A percentile compares a stretch with the other conserved stretches of the same genome.
Evolutionary conservation across 345 rosid genomes (phyloP).

Genomic region (Chamaenerion angustifolium): DNA sequence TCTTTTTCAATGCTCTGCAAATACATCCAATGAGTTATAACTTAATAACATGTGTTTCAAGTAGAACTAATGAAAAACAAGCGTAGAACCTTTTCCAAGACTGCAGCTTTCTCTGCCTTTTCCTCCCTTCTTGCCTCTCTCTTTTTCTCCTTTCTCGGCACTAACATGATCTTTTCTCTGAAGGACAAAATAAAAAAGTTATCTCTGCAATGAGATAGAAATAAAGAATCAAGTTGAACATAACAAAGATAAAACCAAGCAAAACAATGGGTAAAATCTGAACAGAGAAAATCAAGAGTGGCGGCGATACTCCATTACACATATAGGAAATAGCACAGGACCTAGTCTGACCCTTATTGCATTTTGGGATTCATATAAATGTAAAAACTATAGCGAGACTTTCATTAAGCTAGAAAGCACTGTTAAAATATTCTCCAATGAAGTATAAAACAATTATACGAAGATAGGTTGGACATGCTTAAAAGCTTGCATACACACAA

Average conservation of each 20-base stretch:
- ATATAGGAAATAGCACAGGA: neutral
- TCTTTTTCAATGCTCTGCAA: slow-evolving; percentile 75
- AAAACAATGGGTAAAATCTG: too few relatives aligned
- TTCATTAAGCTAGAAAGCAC: too few relatives aligned
- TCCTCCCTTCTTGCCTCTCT: slow-evolving; percentile 77
- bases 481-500: neutral
- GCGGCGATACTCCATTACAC: neutral
- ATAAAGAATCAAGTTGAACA: neutral
- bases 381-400: too few relatives aligned
- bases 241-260: neutral
- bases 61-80: neutral
- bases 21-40: neutral
- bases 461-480: neutral
- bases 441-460: neutral
- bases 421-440: too few relatives aligned
- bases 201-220: neutral
- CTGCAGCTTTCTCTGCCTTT: slow-evolving; percentile 76
- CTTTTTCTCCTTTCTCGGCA: slow-evolving; percentile 51
- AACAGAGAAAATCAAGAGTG: neutral
- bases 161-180: slow-evolving; percentile 61
- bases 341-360: too few relatives aligned
- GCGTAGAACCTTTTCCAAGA: slow-evolving; percentile 55
- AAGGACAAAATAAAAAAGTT: slow-evolving; percentile 2
- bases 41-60: too few relatives aligned
- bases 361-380: too few relatives aligned